phyloP scores from a whole-genome alignment of 257 asterid species.

The Penstemon newberryi region DNA sequence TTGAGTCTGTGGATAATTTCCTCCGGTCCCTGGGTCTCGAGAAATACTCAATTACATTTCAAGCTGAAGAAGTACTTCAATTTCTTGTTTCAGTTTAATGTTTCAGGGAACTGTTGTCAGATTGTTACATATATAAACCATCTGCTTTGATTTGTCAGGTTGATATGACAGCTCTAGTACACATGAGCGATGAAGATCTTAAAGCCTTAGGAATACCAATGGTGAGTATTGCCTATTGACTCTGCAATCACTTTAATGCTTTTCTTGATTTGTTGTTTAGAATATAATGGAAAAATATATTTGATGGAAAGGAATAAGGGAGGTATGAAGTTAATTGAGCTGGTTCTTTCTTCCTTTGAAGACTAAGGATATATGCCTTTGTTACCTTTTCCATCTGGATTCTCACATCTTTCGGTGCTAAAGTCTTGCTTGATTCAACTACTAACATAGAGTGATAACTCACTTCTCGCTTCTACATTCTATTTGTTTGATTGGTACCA shows the following conservation, averaged over 20 bases:
- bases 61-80: constrained; percentile 89
- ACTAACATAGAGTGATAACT: background rate
- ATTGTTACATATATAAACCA: constrained; percentile 3
- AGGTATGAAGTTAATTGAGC: constrained; percentile 6
- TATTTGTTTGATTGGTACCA: constrained; percentile 1
- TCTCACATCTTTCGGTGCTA: constrained; percentile 1
- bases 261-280: background rate
- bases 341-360: constrained; percentile 9
- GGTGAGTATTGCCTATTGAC: constrained; percentile 48
- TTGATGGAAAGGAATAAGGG: constrained; percentile 7
- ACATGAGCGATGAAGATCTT: constrained; percentile 97
- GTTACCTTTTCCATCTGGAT: background rate
- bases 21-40: constrained; percentile 84
- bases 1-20: constrained; percentile 74
- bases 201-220: constrained; percentile 97
- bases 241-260: background rate
- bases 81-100: constrained; percentile 24
- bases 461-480: background rate
- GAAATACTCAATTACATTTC: constrained; percentile 87
- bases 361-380: too few relatives aligned
- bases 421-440: constrained; percentile 12
- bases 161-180: constrained; percentile 92
- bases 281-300: background rate
- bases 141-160: constrained; percentile 53
- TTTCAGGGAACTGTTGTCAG: constrained; percentile 3